Percentiles rank a stretch among this genome's conserved stretches.
phyloP scores from a whole-genome alignment of 805 yeast genomes.

The Maudiozyma barnettii region DNA sequence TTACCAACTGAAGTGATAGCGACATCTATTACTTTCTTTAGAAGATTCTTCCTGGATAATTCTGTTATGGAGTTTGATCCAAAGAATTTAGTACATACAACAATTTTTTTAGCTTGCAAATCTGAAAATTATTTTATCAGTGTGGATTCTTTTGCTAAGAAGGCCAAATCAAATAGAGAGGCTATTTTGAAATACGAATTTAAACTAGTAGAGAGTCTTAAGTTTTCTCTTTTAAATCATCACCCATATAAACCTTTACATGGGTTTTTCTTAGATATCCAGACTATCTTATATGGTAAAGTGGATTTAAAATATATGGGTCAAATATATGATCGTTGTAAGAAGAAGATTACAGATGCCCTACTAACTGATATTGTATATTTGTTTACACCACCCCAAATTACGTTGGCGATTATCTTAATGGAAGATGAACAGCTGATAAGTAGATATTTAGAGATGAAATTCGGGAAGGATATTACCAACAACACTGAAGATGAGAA shows the following conservation, averaged over 20 bases:
- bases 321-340: slow-evolving; percentile 59
- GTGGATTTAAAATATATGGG: slow-evolving; percentile 53
- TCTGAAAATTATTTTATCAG: slow-evolving; percentile 86
- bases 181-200: slow-evolving; percentile 76
- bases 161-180: slow-evolving; percentile 57
- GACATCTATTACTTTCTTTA: slow-evolving; percentile 76
- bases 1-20: slow-evolving; percentile 84
- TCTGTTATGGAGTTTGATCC: slow-evolving; percentile 88
- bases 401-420: slow-evolving; percentile 80
- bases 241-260: slow-evolving; percentile 86
- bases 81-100: slow-evolving; percentile 65
- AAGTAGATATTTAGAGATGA: slow-evolving; percentile 55
- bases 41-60: slow-evolving; percentile 68
- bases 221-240: slow-evolving; percentile 75
- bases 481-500: slow-evolving; percentile 7
- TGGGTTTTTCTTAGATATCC: slow-evolving; percentile 90
- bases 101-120: slow-evolving; percentile 86
- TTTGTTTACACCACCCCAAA: slow-evolving; percentile 86
- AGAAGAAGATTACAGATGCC: slow-evolving; percentile 54
- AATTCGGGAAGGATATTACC: slow-evolving; percentile 34
- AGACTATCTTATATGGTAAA: slow-evolving; percentile 39
- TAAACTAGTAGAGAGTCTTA: slow-evolving; percentile 56
- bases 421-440: slow-evolving; percentile 54
- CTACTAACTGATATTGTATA: slow-evolving; percentile 69
- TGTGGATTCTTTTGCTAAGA: slow-evolving; percentile 65